Conservation (phyloP, 2,329 filamentous ascomycete species). For the Rutstroemia sp. region DNA sequence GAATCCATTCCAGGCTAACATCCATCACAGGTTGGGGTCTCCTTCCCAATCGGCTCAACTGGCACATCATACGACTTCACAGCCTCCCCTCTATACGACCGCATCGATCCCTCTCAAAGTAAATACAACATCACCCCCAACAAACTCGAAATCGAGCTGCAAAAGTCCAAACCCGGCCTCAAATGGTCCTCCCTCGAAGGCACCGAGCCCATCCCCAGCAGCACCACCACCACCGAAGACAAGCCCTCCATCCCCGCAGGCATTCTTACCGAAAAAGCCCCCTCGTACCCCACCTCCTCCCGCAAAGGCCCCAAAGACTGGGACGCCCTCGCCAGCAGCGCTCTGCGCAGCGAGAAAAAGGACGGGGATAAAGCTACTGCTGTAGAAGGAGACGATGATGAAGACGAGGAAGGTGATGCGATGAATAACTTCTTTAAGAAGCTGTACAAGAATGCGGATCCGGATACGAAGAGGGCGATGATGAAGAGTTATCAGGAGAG, state of each 20-base stretch:
- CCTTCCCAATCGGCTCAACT: slow-evolving; percentile 47
- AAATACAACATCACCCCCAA: slow-evolving; percentile 61
- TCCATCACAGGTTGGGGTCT: slow-evolving; percentile 40
- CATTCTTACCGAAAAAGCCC: slow-evolving; percentile 32
- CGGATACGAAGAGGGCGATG: slow-evolving; percentile 86
- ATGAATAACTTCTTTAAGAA: slow-evolving; percentile 86
- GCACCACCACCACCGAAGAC: not conserved
- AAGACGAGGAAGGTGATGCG: slow-evolving; percentile 52
- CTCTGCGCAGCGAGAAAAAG: slow-evolving; percentile 4
- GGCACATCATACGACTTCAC: slow-evolving; percentile 48
- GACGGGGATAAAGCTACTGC: slow-evolving; percentile 20
- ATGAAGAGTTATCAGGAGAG: slow-evolving; percentile 96
- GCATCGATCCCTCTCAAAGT: slow-evolving; percentile 54
- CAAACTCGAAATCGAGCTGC: slow-evolving; percentile 72
- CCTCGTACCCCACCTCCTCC: slow-evolving; percentile 80
- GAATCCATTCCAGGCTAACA: slow-evolving; percentile 11
- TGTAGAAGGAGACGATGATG: slow-evolving; percentile 39
- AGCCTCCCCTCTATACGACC: slow-evolving; percentile 59
- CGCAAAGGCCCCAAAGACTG: slow-evolving; percentile 80
- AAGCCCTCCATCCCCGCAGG: slow-evolving; percentile 9
- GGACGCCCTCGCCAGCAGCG: slow-evolving; percentile 60
- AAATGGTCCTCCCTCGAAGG: slow-evolving; percentile 27
- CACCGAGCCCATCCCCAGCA: slow-evolving; percentile 13
- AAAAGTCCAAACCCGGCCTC: slow-evolving; percentile 52
- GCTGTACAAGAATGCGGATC: slow-evolving; percentile 68